phyloP scores from a whole-genome alignment of 495 filamentous ascomycete species.

The Penicillium coprophilum region DNA sequence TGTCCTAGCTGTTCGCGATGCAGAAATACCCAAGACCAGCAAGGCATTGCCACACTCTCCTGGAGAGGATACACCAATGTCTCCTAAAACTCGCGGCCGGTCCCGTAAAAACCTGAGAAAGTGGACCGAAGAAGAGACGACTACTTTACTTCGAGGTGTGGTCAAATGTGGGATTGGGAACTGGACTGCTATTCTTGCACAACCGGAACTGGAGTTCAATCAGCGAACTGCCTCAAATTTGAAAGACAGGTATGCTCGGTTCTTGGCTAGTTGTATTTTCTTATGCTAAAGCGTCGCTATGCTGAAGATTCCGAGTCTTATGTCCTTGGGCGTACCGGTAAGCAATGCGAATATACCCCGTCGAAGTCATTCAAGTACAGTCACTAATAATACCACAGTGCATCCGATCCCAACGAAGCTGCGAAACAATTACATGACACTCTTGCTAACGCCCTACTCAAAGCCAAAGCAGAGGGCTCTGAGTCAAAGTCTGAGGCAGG shows the following conservation, averaged over 20 bases:
- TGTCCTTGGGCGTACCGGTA: conserved; percentile 60
- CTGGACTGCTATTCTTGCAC: conserved; percentile 83
- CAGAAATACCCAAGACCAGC: not conserved
- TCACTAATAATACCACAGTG: conserved; percentile 23
- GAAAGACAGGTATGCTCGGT: conserved; percentile 64
- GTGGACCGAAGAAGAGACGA: conserved; percentile 85
- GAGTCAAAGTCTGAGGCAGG: conserved; percentile 13
- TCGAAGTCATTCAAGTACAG: not conserved
- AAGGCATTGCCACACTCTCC: conserved; percentile 12
- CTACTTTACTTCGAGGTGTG: conserved; percentile 72
- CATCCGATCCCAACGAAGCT: conserved; percentile 49
- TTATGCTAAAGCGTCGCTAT: conserved; percentile 20
- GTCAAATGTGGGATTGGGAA: conserved; percentile 79
- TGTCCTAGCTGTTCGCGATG: conserved; percentile 2
- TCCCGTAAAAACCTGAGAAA: conserved; percentile 54
- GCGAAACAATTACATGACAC: conserved; percentile 43
- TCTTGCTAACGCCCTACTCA: conserved; percentile 39
- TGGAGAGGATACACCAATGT: conserved; percentile 34
- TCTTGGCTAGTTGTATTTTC: not conserved
- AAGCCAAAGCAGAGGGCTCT: conserved; percentile 32
- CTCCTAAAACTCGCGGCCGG: conserved; percentile 44
- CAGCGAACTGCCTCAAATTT: conserved; percentile 74
- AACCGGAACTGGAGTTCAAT: conserved; percentile 72
- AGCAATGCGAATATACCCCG: not conserved
- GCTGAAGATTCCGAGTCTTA: conserved; percentile 63